Evolutionary conservation across 257 asterid species (phyloP).

Genomic region (Vinca minor): DNA sequence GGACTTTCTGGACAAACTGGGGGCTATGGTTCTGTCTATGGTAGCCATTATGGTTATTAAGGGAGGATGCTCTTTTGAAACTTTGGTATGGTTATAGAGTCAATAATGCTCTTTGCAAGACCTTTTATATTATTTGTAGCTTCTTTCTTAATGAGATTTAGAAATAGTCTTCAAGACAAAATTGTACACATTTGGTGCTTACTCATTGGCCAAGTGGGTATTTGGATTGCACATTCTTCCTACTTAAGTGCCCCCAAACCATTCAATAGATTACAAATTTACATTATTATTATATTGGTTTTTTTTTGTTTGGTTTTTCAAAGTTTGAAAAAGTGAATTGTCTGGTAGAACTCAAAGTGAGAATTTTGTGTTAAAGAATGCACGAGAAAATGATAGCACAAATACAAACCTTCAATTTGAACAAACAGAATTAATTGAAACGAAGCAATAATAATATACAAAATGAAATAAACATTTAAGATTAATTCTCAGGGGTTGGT

Average conservation of each 20-base stretch:
- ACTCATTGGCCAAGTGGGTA: neutral
- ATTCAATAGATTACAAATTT: too few relatives aligned
- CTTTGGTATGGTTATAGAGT: neutral
- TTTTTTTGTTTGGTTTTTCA: too few relatives aligned
- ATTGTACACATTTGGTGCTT: neutral
- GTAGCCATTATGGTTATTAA: slow-evolving; percentile 70
- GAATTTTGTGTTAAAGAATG: too few relatives aligned
- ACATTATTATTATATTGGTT: too few relatives aligned
- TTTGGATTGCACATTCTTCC: too few relatives aligned
- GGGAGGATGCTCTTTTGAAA: slow-evolving; percentile 5
- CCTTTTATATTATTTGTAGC: neutral
- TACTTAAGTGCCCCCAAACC: too few relatives aligned
- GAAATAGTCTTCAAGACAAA: neutral
- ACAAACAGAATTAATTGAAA: neutral
- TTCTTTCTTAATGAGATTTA: neutral
- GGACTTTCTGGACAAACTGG: slow-evolving; percentile 51
- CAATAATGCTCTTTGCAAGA: neutral
- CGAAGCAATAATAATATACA: neutral
- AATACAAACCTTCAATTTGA: neutral
- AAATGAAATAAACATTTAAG: neutral
- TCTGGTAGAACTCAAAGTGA: too few relatives aligned
- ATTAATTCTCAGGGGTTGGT: neutral
- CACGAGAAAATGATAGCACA: too few relatives aligned
- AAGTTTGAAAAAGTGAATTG: too few relatives aligned
- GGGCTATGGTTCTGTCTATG: slow-evolving; percentile 64